A percentile compares a stretch with the other conserved stretches of the same genome.
Evolutionary conservation across 2,329 filamentous ascomycete species (phyloP).

Genomic region (Neonectria punicea): DNA sequence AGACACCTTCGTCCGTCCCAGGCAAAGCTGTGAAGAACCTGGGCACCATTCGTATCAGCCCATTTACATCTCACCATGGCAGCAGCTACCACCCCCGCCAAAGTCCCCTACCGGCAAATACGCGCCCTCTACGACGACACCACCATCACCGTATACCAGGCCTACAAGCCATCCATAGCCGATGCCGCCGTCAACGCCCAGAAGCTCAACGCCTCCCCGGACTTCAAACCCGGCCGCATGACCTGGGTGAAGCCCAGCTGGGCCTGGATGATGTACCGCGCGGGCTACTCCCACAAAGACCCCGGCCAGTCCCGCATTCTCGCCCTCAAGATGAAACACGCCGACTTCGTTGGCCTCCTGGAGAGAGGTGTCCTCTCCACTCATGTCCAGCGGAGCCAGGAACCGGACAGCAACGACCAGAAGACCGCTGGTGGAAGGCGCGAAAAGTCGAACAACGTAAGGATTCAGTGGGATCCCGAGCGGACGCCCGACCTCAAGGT

Average conservation of each 20-base stretch:
- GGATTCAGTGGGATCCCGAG: slow-evolving; percentile 75
- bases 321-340: slow-evolving; percentile 64
- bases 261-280: slow-evolving; percentile 73
- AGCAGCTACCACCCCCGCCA: slow-evolving; percentile 16
- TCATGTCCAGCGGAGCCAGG: slow-evolving; percentile 28
- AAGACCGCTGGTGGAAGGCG: slow-evolving; percentile 24
- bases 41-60: no score
- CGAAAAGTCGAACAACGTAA: slow-evolving; percentile 52
- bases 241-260: slow-evolving; percentile 74
- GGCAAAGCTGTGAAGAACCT: neutral
- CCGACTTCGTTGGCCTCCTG: slow-evolving; percentile 61
- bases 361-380: slow-evolving; percentile 48
- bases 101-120: slow-evolving; percentile 59
- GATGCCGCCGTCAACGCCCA: slow-evolving; percentile 61
- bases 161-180: slow-evolving; percentile 65
- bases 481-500: slow-evolving; percentile 56
- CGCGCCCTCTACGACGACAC: slow-evolving; percentile 60
- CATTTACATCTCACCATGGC: slow-evolving; percentile 26
- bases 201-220: slow-evolving; percentile 61
- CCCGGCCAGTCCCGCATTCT: slow-evolving; percentile 64
- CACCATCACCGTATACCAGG: slow-evolving; percentile 71
- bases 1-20: no score
- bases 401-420: neutral
- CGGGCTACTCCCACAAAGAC: slow-evolving; percentile 69
- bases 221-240: slow-evolving; percentile 66